phyloP scores from a whole-genome alignment of 495 filamentous ascomycete genomes.

The Parathielavia hyrcaniae region DNA sequence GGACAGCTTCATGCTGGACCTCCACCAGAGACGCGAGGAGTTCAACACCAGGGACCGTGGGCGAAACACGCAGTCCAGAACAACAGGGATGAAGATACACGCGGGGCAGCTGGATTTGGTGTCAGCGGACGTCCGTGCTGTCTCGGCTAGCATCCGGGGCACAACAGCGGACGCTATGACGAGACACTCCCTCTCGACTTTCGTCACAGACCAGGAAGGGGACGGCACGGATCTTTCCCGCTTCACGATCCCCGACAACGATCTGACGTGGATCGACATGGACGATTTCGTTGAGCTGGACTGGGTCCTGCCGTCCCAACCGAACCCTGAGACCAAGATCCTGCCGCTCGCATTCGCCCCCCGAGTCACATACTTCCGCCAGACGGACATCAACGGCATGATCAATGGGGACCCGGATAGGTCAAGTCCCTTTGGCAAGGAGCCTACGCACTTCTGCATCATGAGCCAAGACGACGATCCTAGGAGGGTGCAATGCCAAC shows the following conservation, averaged over 20 bases:
- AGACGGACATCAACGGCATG: slow-evolving; percentile 79
- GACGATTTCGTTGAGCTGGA: slow-evolving; percentile 98
- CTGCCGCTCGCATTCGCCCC: slow-evolving; percentile 87
- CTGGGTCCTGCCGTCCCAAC: slow-evolving; percentile 86
- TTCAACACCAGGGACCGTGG: slow-evolving; percentile 72
- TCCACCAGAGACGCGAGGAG: slow-evolving; percentile 91
- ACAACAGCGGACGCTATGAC: slow-evolving; percentile 68
- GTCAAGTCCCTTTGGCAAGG: slow-evolving; percentile 81
- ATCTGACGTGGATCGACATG: slow-evolving; percentile 96
- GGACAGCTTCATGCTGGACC: slow-evolving; percentile 91
- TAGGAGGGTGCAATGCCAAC: slow-evolving; percentile 75
- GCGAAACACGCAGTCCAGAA: slow-evolving; percentile 62
- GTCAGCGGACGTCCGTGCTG: slow-evolving; percentile 85
- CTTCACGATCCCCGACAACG: slow-evolving; percentile 90
- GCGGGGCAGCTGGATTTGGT: slow-evolving; percentile 87
- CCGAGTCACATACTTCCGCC: slow-evolving; percentile 91
- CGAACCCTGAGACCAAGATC: slow-evolving; percentile 88
- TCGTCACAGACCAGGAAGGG: slow-evolving; percentile 45
- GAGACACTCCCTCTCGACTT: slow-evolving; percentile 48
- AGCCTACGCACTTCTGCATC: slow-evolving; percentile 87
- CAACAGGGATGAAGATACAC: slow-evolving; percentile 92
- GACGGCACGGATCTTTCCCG: slow-evolving; percentile 65
- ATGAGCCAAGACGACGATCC: slow-evolving; percentile 94
- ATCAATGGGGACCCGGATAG: slow-evolving; percentile 62
- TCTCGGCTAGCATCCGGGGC: slow-evolving; percentile 82